Evolutionary conservation across 1,284 basidiomycete species (phyloP), one percentile per base, ranked within the genome.

Genomic region (Dichomitus squalens): DNA sequence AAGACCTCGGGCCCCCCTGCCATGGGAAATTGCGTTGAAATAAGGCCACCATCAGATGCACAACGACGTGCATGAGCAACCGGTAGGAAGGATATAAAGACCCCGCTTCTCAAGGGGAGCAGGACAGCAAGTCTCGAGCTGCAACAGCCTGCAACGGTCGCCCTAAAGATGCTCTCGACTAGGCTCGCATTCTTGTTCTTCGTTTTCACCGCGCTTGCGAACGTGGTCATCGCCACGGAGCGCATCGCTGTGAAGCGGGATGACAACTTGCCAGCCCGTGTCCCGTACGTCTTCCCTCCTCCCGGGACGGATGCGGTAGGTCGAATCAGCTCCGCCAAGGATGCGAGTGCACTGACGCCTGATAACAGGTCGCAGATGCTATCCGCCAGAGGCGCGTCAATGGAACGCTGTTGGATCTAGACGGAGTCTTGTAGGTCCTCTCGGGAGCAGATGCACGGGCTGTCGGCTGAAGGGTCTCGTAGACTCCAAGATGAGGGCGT

Each of bases 231-330:
- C 14, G 53, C 46, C 14, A 7, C 11, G 3, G 35, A 36, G 25
- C 34, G 35, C 14, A 31, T 53, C 5, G 20, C 29, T 3, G 49
- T 31, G 31, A 56, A 46, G 38, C 61, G 61, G 9, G 66, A 68
- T 38, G 63, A 63, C 29, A 58, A 64, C 39, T 43, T 65, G 8
- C 68, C 68, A 12, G 68, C 68, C 7, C 59, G 68, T 14, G 68
- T 70, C 7, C 68, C 68, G 25, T 70, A 70, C 47, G 52, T 68
- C 23, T 67, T 68, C 43, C 68, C 68, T 4, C 18, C 64, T 5
- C 66, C 67, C 1, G 68, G 68, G 6, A 61, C 63, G 7, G 57
- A 67, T 53, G 35, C 59, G 54, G 68, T 67, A 34, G 27, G 65
- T 29, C 23, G 14, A 4, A 18, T 39, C 40, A 21, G 9, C 7